Evolutionary conservation across 108 stramenopile species (phyloP), one percentile per base, ranked within the genome.

Genomic region (Nitzschia putrida): DNA sequence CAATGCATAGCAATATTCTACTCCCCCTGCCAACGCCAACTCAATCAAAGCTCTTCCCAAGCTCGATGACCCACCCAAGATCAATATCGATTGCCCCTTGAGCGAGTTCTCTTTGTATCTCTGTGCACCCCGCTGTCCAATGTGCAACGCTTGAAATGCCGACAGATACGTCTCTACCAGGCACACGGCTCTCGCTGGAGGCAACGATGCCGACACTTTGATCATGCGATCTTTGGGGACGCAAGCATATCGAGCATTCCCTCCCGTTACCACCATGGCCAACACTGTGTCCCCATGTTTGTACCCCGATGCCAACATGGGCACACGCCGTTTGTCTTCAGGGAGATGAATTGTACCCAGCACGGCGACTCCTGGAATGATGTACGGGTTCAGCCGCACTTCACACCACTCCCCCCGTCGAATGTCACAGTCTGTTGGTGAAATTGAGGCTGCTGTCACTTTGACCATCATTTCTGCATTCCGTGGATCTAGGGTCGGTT

Each of bases 161-260:
- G 82, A 47, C 70, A 93, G 78, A 64, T 88, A 93, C n/a, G 82
- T 85, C 47, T 90, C 87, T 45, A 81, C 73, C 71, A 92, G 63
- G 61, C 88, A 89, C 13, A 78, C 73, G 10, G 85, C 85, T 26
- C n/a, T 34, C n/a, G 80, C 72, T 20, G 82, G 75, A 25, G 65
- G 52, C 12, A 73, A 10, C 18, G 72, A 58, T 24, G 38, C 38
- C 8, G 88, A 77, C 50, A 90, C 80, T 43, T 88, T 86, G 59
- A 87, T 54, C 18, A 93, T 53, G 8, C 75, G 64, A 16, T 69
- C 75, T 25, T 64, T 80, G 13, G 68, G 63, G 21, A 85, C 44
- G 26, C 74, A 76, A 21, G 74, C 67, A 66, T 80, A 89, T 21
- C 87, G 69, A 49, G 91, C 80, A 65, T 90, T 93, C 0, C 80